A percentile compares a stretch with the other conserved stretches of the same genome.
Evolutionary conservation across 1,139 yeast species (phyloP).

Genomic region (Geotrichum carabidarum): DNA sequence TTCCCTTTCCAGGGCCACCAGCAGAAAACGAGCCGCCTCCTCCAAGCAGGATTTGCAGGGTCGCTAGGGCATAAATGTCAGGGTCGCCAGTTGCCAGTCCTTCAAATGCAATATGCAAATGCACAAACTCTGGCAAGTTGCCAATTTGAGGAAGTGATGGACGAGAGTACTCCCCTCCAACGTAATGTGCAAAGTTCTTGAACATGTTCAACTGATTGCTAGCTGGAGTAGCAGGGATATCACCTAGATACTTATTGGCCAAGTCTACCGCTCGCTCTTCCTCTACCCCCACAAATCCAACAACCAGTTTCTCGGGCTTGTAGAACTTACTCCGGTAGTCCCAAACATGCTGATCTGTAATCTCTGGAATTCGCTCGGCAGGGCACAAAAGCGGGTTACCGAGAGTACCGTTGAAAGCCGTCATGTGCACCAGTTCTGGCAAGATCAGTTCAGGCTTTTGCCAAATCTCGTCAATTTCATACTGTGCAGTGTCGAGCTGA

Average conservation of each 20-base stretch:
- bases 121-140: conserved; percentile 74
- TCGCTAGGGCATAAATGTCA: conserved; percentile 86
- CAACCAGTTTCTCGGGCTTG: conserved; percentile 76
- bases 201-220: conserved; percentile 18
- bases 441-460: conserved; percentile 79
- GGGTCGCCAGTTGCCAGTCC: conserved; percentile 80
- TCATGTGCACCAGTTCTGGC: conserved; percentile 81
- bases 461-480: conserved; percentile 78
- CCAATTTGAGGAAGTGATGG: conserved; percentile 70
- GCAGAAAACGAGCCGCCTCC: conserved; percentile 98
- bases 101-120: conserved; percentile 82
- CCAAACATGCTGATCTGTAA: conserved; percentile 50
- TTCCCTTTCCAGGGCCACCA: conserved; percentile 99
- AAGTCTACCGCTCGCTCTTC: conserved; percentile 64
- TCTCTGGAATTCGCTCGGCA: conserved; percentile 53
- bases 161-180: conserved; percentile 72
- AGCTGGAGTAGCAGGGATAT: conserved; percentile 43
- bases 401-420: conserved; percentile 73
- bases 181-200: conserved; percentile 53
- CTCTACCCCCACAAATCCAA: conserved; percentile 83
- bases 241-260: conserved; percentile 61
- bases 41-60: conserved; percentile 86
- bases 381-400: conserved; percentile 89
- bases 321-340: conserved; percentile 64
- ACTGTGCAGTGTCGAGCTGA: conserved; percentile 68